Conservation (phyloP, 345 rosid species). For the Eucalyptus leucophloia region DNA sequence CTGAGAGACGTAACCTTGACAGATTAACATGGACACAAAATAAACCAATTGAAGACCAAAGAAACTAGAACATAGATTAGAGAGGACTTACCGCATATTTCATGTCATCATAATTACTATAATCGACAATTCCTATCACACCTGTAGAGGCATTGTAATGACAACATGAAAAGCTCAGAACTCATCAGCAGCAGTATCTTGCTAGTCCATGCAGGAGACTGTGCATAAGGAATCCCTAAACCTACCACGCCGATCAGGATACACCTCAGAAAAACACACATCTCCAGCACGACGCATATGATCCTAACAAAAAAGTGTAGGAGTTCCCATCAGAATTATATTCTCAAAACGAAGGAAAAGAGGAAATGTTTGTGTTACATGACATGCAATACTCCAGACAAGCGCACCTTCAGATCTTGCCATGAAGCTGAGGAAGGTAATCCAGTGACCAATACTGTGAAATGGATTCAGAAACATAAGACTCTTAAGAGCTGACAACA, state of each 20-base stretch:
- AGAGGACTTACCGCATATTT: conserved; percentile 73
- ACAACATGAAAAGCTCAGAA: neutral
- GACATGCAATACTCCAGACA: neutral
- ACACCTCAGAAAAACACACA: conserved; percentile 93
- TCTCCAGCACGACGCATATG: conserved; percentile 99
- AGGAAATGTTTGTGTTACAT: neutral
- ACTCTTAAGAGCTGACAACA: neutral
- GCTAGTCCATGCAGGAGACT: neutral
- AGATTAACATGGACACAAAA: neutral
- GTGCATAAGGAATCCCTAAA: neutral
- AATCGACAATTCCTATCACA: conserved; percentile 85
- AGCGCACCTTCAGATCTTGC: conserved; percentile 90
- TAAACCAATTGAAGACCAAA: neutral
- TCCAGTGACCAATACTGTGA: conserved; percentile 76
- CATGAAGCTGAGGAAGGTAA: conserved; percentile 96
- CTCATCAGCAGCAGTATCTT: neutral
- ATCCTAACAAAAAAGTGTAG: conserved; percentile 26
- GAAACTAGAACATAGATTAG: neutral
- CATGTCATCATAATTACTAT: conserved; percentile 86
- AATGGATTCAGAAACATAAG: neutral
- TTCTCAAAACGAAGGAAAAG: neutral
- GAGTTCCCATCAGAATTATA: neutral
- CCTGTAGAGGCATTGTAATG: conserved; percentile 29
- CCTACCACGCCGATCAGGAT: conserved; percentile 79
- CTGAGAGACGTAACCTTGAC: neutral